A percentile compares a stretch with the other conserved stretches of the same genome.
Conservation (phyloP, 371 early-diverging fungal species). For the Zychaea mexicana region DNA sequence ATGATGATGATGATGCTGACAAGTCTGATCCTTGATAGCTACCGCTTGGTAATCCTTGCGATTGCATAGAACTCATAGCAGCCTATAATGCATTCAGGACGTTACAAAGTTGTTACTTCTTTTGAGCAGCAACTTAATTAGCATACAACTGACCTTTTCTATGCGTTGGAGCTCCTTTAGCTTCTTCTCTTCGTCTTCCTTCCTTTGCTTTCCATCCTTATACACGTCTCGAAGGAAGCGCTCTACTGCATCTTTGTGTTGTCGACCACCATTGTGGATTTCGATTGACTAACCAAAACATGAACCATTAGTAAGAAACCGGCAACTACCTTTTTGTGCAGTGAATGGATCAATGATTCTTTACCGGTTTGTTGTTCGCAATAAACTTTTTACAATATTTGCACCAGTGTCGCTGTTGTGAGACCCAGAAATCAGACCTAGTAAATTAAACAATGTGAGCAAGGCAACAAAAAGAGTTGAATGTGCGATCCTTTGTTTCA, state of each 20-base stretch:
- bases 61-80: constrained; percentile 4
- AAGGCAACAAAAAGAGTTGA: no score
- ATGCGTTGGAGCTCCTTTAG: constrained; percentile 62
- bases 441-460: no score
- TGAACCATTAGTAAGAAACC: neutral
- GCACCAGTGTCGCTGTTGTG: constrained; percentile 73
- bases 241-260: constrained; percentile 74
- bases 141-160: constrained; percentile 50
- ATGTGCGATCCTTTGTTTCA: no score
- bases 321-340: neutral
- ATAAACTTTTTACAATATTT: constrained; percentile 78
- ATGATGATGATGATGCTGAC: constrained; percentile 2
- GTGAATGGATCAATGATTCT: constrained; percentile 1
- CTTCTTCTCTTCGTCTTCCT: constrained; percentile 52
- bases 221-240: constrained; percentile 66
- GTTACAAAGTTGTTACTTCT: neutral
- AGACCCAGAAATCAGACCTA: constrained; percentile 82
- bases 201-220: constrained; percentile 58
- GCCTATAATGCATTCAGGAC: constrained; percentile 5
- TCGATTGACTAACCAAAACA: constrained; percentile 29
- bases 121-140: no score
- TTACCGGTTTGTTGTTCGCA: constrained; percentile 74
- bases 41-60: neutral
- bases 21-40: neutral
- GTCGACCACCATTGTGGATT: constrained; percentile 66